A percentile compares a stretch with the other conserved stretches of the same genome.
Evolutionary conservation across 257 asterid genomes (phyloP).

Genomic region (Nicotiana noctiflora): DNA sequence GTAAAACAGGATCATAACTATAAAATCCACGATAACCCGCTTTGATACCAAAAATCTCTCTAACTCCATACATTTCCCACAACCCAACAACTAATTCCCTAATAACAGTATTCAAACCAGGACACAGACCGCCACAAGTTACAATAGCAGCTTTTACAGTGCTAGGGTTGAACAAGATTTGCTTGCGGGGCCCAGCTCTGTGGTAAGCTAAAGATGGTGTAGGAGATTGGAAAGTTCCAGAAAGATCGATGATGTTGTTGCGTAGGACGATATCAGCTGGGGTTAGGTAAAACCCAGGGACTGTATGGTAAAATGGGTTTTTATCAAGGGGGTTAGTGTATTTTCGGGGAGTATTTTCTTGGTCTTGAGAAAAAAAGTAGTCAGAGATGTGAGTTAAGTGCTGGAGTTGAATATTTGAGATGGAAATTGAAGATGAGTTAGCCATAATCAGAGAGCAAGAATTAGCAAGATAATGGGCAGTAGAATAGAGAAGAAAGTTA

Average conservation of each 20-base stretch:
- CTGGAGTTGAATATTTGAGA: constrained; percentile 32
- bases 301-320: constrained; percentile 52
- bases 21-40: constrained; percentile 78
- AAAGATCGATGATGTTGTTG: constrained; percentile 45
- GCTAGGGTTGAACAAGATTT: constrained; percentile 34
- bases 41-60: constrained; percentile 47
- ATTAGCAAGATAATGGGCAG: background rate
- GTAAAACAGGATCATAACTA: constrained; percentile 27
- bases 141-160: constrained; percentile 59
- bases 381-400: constrained; percentile 46
- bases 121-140: constrained; percentile 86
- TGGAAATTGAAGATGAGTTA: background rate
- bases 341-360: constrained; percentile 21
- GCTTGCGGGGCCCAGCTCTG: constrained; percentile 78
- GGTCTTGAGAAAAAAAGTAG: constrained; percentile 14
- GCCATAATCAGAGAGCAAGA: background rate
- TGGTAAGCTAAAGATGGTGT: constrained; percentile 36
- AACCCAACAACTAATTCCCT: constrained; percentile 80
- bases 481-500: background rate
- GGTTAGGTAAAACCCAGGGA: constrained; percentile 56
- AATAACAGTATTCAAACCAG: constrained; percentile 81
- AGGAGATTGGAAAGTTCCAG: constrained; percentile 20
- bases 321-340: constrained; percentile 48
- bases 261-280: constrained; percentile 59
- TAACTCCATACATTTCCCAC: constrained; percentile 71